A percentile compares a stretch with the other conserved stretches of the same genome.
Conservation (phyloP, 345 rosid genomes). For the Eucalyptus curtisii region DNA sequence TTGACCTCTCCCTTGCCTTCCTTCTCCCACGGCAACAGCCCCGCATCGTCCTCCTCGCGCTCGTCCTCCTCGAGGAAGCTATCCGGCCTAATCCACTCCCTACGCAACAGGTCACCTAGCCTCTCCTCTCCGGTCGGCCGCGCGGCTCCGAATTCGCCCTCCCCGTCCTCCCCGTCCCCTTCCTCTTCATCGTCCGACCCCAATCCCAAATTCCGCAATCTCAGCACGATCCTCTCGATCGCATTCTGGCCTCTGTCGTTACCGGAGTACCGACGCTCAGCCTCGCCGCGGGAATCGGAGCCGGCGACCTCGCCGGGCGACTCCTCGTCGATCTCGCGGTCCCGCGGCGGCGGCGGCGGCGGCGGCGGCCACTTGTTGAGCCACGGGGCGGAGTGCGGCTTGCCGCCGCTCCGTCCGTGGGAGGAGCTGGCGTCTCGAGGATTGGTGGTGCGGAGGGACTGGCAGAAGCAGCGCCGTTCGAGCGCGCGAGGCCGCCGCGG, state of each 20-base stretch:
- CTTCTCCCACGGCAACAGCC: conserved; percentile 30
- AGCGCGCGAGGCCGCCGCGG: conserved; percentile 1
- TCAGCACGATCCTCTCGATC: conserved; percentile 74
- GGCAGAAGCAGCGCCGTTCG: conserved; percentile 18
- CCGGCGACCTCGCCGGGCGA: neutral
- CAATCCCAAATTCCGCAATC: conserved; percentile 71
- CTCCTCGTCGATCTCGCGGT: neutral
- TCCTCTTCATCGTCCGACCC: conserved; percentile 62
- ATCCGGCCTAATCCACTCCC: conserved; percentile 92
- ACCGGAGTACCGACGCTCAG: conserved; percentile 9
- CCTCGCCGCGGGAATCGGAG: neutral
- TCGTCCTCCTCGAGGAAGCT: conserved; percentile 16
- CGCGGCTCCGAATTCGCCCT: conserved; percentile 1
- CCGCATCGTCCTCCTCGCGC: conserved; percentile 24
- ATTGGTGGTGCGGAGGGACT: conserved; percentile 16
- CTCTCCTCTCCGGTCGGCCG: conserved; percentile 72
- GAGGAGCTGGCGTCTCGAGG: conserved; percentile 10
- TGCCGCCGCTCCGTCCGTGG: neutral
- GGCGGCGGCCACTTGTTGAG: conserved; percentile 26
- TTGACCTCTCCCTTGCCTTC: conserved; percentile 44
- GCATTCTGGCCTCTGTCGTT: conserved; percentile 52
- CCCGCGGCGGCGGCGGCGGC: neutral
- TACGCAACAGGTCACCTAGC: conserved; percentile 59
- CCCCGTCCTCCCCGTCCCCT: conserved; percentile 22
- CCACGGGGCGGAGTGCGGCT: conserved; percentile 33